phyloP scores from a whole-genome alignment of 805 yeast species.

The Spathaspora hagerdaliae region DNA sequence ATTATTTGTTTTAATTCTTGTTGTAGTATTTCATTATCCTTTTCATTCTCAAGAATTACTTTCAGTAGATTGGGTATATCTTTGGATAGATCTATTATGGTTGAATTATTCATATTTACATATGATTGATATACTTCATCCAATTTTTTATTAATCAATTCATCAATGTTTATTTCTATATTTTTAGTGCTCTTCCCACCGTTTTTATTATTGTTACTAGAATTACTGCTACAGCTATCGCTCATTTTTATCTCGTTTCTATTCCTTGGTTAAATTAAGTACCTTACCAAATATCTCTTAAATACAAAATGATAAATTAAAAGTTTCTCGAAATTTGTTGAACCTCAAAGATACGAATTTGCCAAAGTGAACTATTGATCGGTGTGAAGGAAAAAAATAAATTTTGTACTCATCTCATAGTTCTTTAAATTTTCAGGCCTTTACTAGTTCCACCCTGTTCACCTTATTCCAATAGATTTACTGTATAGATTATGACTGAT shows the following conservation, averaged over 20 bases:
- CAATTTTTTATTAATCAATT: neutral
- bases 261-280: too few species aligned
- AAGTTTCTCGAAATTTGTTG: too few species aligned
- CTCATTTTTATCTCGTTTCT: neutral
- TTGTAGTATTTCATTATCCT: constrained; percentile 12
- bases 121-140: constrained; percentile 1
- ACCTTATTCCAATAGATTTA: too few species aligned
- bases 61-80: constrained; percentile 13
- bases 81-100: constrained; percentile 1
- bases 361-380: too few species aligned
- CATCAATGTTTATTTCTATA: neutral
- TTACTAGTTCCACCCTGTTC: too few species aligned
- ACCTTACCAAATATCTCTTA: too few species aligned
- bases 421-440: too few species aligned
- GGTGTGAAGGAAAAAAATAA: too few species aligned
- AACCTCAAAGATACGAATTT: too few species aligned
- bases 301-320: too few species aligned
- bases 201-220: too few species aligned
- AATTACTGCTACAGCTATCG: neutral
- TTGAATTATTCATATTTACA: neutral
- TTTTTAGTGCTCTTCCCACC: neutral
- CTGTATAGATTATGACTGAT: neutral
- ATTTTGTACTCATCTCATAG: too few species aligned
- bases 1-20: constrained; percentile 20
- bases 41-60: constrained; percentile 10